Evolutionary conservation across 2,329 filamentous ascomycete genomes (phyloP), one percentile per base, ranked within the genome.

Genomic region (Mollisiaceae sp.): DNA sequence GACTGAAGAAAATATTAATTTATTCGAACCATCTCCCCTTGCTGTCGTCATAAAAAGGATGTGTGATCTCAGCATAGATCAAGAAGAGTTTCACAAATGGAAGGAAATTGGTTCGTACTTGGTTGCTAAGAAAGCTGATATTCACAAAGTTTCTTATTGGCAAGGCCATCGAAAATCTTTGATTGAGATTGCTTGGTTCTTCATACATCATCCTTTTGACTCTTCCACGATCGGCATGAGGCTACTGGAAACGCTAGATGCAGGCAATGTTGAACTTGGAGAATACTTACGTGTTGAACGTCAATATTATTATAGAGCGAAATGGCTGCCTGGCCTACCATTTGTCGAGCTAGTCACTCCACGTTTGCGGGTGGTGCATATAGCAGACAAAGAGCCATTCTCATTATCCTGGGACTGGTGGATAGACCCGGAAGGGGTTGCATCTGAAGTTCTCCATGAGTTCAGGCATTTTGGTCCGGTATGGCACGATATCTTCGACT

Each of bases 331-430:
- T 35, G 27, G n/a, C 8, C 4, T 20, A n/a, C 35, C 24, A 9
- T 8, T 36, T 36, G 27, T 56, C 27, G n/a, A 20, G 27, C 12
- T 12, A 35, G 27, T 32, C 6, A 32, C 3, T 32, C 27, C 27
- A 6, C 3, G 27, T 3, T 32, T 32, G 27, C 41, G n/a, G n/a
- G 8, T 32, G 27, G 11, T 54, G 12, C 22, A 35, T 15, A 54
- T 54, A 4, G 27, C 24, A 8, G 24, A 54, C 15, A 4, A 18
- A 18, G 50, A 54, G n/a, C 14, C 59, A 32, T 41, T 35, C 18
- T 56, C 60, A 0, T n/a, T 63, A 11, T 63, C 60, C 36, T 63
- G 60, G 60, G 60, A 63, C 32, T 63, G 52, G 54, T 63, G 32
- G 18, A 24, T 57, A 57, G 52, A 63, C n/a, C 47, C 52, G 8